Evolutionary conservation across 2,329 filamentous ascomycete genomes (phyloP).

Genomic region (Uncinocarpus reesii): DNA sequence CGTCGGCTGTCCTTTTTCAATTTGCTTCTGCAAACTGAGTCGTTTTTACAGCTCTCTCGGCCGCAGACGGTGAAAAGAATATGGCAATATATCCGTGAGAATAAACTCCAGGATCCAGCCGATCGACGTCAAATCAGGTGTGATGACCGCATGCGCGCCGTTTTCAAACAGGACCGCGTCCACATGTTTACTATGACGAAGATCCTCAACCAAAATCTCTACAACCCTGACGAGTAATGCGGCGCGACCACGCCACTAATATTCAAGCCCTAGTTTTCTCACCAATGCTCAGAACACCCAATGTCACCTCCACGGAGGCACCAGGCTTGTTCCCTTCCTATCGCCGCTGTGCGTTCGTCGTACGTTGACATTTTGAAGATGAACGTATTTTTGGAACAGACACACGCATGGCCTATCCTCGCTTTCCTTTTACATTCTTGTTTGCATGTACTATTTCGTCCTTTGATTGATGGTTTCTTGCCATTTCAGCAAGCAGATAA

Average conservation of each 20-base stretch:
- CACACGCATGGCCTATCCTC: too few relatives aligned
- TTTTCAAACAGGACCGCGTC: conserved; percentile 83
- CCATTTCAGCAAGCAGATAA: too few relatives aligned
- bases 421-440: too few relatives aligned
- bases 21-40: conserved; percentile 17
- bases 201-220: conserved; percentile 78
- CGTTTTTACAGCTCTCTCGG: conserved; percentile 59
- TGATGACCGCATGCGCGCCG: conserved; percentile 79
- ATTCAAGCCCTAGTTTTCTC: too few relatives aligned
- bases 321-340: too few relatives aligned
- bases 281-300: too few relatives aligned
- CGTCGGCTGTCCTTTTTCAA: background rate
- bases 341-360: too few relatives aligned
- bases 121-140: conserved; percentile 91
- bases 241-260: background rate
- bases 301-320: too few relatives aligned
- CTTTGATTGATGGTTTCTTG: too few relatives aligned
- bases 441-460: too few relatives aligned
- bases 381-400: too few relatives aligned
- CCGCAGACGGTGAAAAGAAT: conserved; percentile 94
- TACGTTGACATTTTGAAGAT: too few relatives aligned
- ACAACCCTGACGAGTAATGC: conserved; percentile 46
- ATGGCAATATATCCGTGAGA: conserved; percentile 86
- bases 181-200: conserved; percentile 99
- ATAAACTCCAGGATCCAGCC: conserved; percentile 76